Evolutionary conservation across 2,329 filamentous ascomycete species (phyloP).

Genomic region (Exutisphaerella laricina): DNA sequence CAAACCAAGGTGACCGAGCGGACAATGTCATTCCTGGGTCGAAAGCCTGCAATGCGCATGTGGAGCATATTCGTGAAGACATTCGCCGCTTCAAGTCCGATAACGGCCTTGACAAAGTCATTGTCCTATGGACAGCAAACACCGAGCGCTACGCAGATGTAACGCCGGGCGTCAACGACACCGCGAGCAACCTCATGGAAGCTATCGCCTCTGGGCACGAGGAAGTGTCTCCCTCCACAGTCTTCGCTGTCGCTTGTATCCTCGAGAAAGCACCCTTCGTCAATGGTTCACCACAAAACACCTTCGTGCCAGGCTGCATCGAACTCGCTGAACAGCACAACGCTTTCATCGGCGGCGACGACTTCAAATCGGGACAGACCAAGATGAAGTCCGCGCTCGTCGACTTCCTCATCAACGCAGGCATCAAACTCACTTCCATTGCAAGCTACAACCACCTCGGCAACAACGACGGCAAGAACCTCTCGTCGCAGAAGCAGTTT

Average conservation of each 20-base stretch:
- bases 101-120: slow-evolving; percentile 86
- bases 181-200: slow-evolving; percentile 84
- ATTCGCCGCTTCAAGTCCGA: slow-evolving; percentile 88
- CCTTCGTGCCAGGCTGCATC: slow-evolving; percentile 89
- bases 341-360: slow-evolving; percentile 92
- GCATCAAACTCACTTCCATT: slow-evolving; percentile 98
- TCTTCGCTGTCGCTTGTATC: slow-evolving; percentile 93
- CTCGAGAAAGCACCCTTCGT: slow-evolving; percentile 90
- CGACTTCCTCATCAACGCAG: slow-evolving; percentile 96
- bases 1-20: slow-evolving; percentile 94
- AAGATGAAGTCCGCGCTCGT: slow-evolving; percentile 99
- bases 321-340: slow-evolving; percentile 80
- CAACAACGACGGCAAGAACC: slow-evolving; percentile 99
- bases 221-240: slow-evolving; percentile 89
- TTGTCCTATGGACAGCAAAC: slow-evolving; percentile 98
- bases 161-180: slow-evolving; percentile 86
- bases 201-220: slow-evolving; percentile 80
- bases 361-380: slow-evolving; percentile 99
- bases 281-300: slow-evolving; percentile 99
- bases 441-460: slow-evolving; percentile 99
- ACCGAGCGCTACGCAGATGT: slow-evolving; percentile 95
- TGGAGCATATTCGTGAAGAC: slow-evolving; percentile 87
- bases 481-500: slow-evolving; percentile 97
- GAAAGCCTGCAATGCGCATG: slow-evolving; percentile 80
- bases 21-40: slow-evolving; percentile 81